These are phyloP conservation scores for Arthrobotrys sphaeroides DNA, from an alignment of 2,329 filamentous ascomycete genomes.

Conservation along the genomic window DNA sequence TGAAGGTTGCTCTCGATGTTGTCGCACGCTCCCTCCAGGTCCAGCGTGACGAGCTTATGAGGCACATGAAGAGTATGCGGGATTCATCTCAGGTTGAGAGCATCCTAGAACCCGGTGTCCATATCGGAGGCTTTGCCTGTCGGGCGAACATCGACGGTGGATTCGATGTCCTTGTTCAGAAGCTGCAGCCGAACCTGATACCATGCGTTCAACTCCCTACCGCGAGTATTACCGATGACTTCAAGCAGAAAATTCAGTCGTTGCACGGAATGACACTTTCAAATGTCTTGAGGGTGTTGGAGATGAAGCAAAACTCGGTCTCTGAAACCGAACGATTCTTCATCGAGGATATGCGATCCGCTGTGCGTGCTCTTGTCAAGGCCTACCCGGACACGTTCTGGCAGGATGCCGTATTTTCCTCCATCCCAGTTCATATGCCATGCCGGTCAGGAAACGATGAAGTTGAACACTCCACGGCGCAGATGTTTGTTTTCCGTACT, in stretches of 20 bases:
- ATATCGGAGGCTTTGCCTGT: constrained; percentile 69
- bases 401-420: constrained; percentile 64
- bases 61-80: constrained; percentile 72
- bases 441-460: constrained; percentile 58
- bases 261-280: constrained; percentile 61
- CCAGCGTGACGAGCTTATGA: constrained; percentile 69
- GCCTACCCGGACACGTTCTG: constrained; percentile 64
- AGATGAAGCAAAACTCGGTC: constrained; percentile 64
- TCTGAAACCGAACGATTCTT: constrained; percentile 59
- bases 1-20: constrained; percentile 73
- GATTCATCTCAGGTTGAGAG: constrained; percentile 66
- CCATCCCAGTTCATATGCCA: constrained; percentile 63
- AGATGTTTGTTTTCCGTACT: constrained; percentile 69
- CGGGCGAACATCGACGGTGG: constrained; percentile 64
- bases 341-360: constrained; percentile 19
- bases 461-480: constrained; percentile 58
- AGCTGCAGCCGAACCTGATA: constrained; percentile 68
- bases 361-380: constrained; percentile 62
- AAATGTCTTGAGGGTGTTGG: constrained; percentile 61
- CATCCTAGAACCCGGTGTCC: constrained; percentile 67
- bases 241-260: constrained; percentile 64
- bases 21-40: constrained; percentile 81
- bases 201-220: constrained; percentile 69
- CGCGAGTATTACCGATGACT: constrained; percentile 65
- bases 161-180: constrained; percentile 72